These are phyloP conservation scores for Talaromyces borbonicus DNA, from an alignment of 495 filamentous ascomycete species.

Conservation along the genomic window DNA sequence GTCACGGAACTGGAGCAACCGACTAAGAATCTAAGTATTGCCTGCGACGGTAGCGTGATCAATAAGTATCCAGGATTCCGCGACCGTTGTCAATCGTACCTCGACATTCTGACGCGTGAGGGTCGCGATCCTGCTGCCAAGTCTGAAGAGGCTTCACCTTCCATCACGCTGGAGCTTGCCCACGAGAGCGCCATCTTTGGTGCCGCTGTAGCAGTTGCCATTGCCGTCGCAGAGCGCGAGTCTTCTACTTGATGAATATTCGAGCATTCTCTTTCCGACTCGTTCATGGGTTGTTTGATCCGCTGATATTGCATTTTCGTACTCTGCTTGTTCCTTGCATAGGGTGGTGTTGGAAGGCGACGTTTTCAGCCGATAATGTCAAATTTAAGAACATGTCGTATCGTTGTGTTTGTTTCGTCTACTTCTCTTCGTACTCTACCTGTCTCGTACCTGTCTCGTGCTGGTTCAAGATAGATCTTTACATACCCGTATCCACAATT, in stretches of 20 bases:
- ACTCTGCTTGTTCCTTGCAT: constrained; percentile 6
- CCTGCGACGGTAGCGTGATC: constrained; percentile 50
- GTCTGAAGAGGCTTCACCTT: constrained; percentile 13
- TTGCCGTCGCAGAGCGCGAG: constrained; percentile 27
- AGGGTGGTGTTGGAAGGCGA: constrained; percentile 3
- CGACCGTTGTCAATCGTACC: constrained; percentile 38
- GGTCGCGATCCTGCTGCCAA: constrained; percentile 10
- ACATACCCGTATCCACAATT: no score
- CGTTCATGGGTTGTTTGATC: neutral
- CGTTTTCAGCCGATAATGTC: neutral
- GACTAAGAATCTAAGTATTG: constrained; percentile 32
- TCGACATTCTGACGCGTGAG: constrained; percentile 34
- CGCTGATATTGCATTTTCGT: no score
- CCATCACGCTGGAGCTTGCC: constrained; percentile 37
- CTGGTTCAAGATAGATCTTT: no score
- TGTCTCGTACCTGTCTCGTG: no score
- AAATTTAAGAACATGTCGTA: no score
- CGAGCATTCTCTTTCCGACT: neutral
- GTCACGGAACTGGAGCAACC: constrained; percentile 28
- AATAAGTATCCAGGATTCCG: constrained; percentile 50
- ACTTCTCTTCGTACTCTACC: no score
- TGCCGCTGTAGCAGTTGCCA: constrained; percentile 46
- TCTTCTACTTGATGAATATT: neutral
- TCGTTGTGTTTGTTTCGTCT: no score
- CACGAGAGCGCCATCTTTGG: constrained; percentile 46